Evolutionary conservation across 2,329 filamentous ascomycete genomes (phyloP).

Genomic region (Juglanconis sp.): DNA sequence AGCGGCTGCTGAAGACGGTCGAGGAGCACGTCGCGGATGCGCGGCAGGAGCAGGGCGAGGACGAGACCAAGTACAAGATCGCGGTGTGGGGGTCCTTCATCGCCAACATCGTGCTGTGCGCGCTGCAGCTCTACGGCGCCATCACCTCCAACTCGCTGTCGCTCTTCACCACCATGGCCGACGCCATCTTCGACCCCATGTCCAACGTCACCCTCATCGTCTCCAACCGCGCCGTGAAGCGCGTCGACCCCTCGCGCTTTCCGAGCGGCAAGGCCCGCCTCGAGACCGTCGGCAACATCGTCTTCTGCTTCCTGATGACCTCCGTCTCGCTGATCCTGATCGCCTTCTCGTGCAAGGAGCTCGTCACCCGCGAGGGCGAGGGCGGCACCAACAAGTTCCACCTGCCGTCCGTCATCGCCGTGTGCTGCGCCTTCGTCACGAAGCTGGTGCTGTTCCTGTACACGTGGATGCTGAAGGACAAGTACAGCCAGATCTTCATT

Average conservation of each 20-base stretch:
- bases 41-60: conserved; percentile 74
- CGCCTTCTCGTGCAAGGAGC: conserved; percentile 74
- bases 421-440: conserved; percentile 77
- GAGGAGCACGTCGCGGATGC: conserved; percentile 85
- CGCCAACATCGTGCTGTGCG: conserved; percentile 76
- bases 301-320: conserved; percentile 95
- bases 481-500: conserved; percentile 87
- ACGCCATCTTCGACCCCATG: conserved; percentile 88
- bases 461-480: conserved; percentile 86
- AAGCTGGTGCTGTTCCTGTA: conserved; percentile 85
- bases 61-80: conserved; percentile 72
- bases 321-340: conserved; percentile 89
- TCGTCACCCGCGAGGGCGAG: conserved; percentile 49
- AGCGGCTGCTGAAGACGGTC: conserved; percentile 86
- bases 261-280: conserved; percentile 91
- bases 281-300: conserved; percentile 92
- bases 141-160: conserved; percentile 85
- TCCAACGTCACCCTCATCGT: conserved; percentile 86
- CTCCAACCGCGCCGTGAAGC: conserved; percentile 81
- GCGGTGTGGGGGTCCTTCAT: conserved; percentile 66
- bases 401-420: conserved; percentile 79
- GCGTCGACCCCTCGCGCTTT: conserved; percentile 81
- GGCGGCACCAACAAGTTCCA: conserved; percentile 65
- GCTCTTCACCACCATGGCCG: conserved; percentile 95
- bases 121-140: conserved; percentile 85